Evolutionary conservation across 352 stramenopile species (phyloP).

Genomic region (Pythium biforme): DNA sequence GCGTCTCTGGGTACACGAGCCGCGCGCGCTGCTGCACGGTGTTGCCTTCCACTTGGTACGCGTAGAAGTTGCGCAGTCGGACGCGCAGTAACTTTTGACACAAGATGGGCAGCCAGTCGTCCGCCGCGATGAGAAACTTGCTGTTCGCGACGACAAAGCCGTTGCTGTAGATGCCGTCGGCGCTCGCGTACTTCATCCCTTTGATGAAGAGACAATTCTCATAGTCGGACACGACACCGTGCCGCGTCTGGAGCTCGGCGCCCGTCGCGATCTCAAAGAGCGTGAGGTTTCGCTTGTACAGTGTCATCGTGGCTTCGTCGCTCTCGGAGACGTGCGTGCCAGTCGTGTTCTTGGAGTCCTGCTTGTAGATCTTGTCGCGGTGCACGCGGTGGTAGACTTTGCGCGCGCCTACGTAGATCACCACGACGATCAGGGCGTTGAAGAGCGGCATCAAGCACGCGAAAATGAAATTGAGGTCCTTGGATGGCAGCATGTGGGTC

Average conservation of each 20-base stretch:
- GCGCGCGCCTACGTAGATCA: conserved; percentile 10
- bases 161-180: conserved; percentile 58
- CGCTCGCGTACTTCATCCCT: conserved; percentile 34
- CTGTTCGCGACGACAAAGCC: conserved; percentile 54
- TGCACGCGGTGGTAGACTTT: conserved; percentile 27
- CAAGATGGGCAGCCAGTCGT: conserved; percentile 39
- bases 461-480: conserved; percentile 7
- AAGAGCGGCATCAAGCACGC: conserved; percentile 11
- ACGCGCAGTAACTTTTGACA: conserved; percentile 41
- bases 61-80: conserved; percentile 44
- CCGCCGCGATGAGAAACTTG: conserved; percentile 43
- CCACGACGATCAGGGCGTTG: not conserved
- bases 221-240: conserved; percentile 37
- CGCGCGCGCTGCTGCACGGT: conserved; percentile 29
- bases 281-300: conserved; percentile 9
- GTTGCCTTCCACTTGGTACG: conserved; percentile 32
- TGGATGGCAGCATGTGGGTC: not conserved
- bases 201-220: conserved; percentile 43
- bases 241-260: conserved; percentile 15
- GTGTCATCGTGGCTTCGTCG: conserved; percentile 6
- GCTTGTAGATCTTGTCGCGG: conserved; percentile 2
- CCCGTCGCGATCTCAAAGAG: conserved; percentile 20
- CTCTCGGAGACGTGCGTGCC: not conserved
- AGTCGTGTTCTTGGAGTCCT: not conserved
- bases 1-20: conserved; percentile 34